phyloP scores from a whole-genome alignment of 257 asterid species.

The Buddleja alternifolia region DNA sequence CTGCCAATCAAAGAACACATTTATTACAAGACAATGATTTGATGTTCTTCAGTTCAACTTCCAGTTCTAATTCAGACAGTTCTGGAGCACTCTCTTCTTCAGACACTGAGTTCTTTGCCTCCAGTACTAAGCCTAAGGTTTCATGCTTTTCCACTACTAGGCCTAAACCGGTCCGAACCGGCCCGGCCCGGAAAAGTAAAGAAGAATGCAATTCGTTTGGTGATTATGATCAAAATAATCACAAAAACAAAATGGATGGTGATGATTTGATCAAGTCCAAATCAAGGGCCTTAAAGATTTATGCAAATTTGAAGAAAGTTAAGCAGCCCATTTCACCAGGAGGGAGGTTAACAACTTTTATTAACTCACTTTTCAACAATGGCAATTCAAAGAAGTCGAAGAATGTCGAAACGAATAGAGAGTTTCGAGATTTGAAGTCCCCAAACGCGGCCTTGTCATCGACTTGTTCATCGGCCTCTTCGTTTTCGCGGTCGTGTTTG shows the following conservation, averaged over 20 bases:
- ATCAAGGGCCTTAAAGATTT: constrained; percentile 62
- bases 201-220: background rate
- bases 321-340: constrained; percentile 91
- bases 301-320: constrained; percentile 66
- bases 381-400: constrained; percentile 48
- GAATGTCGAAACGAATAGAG: constrained; percentile 2
- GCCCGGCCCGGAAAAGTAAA: constrained; percentile 12
- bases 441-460: constrained; percentile 23
- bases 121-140: constrained; percentile 38
- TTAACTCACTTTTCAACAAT: constrained; percentile 57
- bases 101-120: constrained; percentile 60
- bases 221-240: constrained; percentile 3
- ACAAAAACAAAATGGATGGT: constrained; percentile 2
- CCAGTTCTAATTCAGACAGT: constrained; percentile 77
- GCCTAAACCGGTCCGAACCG: constrained; percentile 50
- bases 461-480: constrained; percentile 63
- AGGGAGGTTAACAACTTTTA: constrained; percentile 57
- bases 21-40: constrained; percentile 50
- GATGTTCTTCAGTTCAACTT: constrained; percentile 70
- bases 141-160: constrained; percentile 49
- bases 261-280: constrained; percentile 46
- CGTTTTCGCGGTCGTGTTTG: constrained; percentile 71
- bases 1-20: constrained; percentile 1
- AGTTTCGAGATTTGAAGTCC: constrained; percentile 21
- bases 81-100: constrained; percentile 77